Percentiles rank a stretch among this genome's conserved stretches.
phyloP scores from a whole-genome alignment of 73 alveolate species.

The Paramecium tetraurelia region DNA sequence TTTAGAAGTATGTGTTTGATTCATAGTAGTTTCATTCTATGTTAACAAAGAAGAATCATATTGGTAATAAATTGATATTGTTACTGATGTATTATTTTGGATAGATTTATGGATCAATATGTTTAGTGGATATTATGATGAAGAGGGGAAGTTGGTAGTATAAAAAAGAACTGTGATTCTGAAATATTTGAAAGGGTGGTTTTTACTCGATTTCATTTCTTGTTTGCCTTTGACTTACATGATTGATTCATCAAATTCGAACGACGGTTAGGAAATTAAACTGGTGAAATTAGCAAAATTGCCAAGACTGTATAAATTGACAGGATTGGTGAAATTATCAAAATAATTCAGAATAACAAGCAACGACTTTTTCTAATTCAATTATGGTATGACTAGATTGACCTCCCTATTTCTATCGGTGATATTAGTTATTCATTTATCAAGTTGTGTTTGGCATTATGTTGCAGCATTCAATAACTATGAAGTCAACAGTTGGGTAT shows the following conservation, averaged over 20 bases:
- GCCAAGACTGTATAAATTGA: slow-evolving; percentile 72
- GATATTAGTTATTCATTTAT: slow-evolving; percentile 72
- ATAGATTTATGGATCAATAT: slow-evolving; percentile 73
- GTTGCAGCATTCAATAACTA: slow-evolving; percentile 80
- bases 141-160: slow-evolving; percentile 72
- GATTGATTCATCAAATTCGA: slow-evolving; percentile 6
- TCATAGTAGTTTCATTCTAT: slow-evolving; percentile 42
- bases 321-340: slow-evolving; percentile 62
- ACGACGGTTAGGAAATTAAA: slow-evolving; percentile 38
- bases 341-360: not conserved
- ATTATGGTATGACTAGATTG: slow-evolving; percentile 71
- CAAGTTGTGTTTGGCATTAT: slow-evolving; percentile 84
- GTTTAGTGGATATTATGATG: slow-evolving; percentile 78
- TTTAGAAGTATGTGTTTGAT: not conserved
- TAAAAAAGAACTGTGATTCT: slow-evolving; percentile 50
- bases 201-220: slow-evolving; percentile 75
- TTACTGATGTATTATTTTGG: slow-evolving; percentile 71
- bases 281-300: slow-evolving; percentile 65
- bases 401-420: slow-evolving; percentile 51
- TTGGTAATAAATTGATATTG: slow-evolving; percentile 47
- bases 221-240: slow-evolving; percentile 77
- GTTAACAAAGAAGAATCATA: slow-evolving; percentile 39
- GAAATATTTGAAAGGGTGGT: slow-evolving; percentile 76
- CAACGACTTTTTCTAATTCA: slow-evolving; percentile 63
- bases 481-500: slow-evolving; percentile 82